phyloP scores from a whole-genome alignment of 345 rosid genomes.

The Carallia brachiata region DNA sequence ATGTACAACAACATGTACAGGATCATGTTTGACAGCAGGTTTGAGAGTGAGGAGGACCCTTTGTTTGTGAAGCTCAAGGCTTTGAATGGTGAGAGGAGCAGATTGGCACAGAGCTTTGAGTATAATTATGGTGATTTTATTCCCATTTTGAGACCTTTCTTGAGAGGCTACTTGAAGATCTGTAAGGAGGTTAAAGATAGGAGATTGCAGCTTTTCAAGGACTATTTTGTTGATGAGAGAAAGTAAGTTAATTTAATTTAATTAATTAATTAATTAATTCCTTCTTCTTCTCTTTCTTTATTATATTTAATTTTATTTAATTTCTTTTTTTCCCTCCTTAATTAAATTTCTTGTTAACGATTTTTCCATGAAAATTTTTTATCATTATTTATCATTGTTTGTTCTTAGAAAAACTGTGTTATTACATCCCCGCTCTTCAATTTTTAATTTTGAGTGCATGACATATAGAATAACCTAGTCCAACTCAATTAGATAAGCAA shows the following conservation, averaged over 20 bases:
- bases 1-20: conserved; percentile 98
- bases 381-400: too few relatives aligned
- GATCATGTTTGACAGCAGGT: conserved; percentile 88
- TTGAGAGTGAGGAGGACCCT: conserved; percentile 88
- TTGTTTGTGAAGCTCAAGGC: conserved; percentile 69
- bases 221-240: conserved; percentile 87
- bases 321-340: background rate
- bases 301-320: background rate
- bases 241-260: conserved; percentile 45
- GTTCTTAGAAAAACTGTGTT: too few relatives aligned
- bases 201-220: conserved; percentile 85
- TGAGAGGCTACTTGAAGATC: conserved; percentile 87
- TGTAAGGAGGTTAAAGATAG: conserved; percentile 85
- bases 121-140: conserved; percentile 96
- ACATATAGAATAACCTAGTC: too few relatives aligned
- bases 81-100: conserved; percentile 90
- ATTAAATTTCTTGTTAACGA: too few relatives aligned
- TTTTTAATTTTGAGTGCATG: too few relatives aligned
- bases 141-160: conserved; percentile 87
- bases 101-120: conserved; percentile 95
- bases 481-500: too few relatives aligned
- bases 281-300: background rate
- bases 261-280: background rate
- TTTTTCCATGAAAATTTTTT: too few relatives aligned
- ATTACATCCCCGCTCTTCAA: too few relatives aligned